Evolutionary conservation across 164 flowering plant genomes (phyloP), one percentile per base, ranked within the genome.

Genomic region (Amborella trichopoda): DNA sequence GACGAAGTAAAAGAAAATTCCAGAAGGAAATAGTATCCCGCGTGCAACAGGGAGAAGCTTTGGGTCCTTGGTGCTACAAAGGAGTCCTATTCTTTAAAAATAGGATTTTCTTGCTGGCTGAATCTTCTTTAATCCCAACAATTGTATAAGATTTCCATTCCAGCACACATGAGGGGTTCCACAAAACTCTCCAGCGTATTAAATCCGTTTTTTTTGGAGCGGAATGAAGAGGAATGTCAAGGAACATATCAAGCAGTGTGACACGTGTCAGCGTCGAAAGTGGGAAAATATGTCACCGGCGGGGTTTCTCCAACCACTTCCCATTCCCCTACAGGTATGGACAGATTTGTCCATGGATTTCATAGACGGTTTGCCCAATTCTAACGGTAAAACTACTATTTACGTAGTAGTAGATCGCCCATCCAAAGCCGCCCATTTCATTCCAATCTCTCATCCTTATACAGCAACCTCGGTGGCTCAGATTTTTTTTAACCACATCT

Each of bases 261-360:
- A 44, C 32, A 26, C 26, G 2, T 52, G 33, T 26, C 32, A 32
- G 9, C 1, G 48, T 3, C 17, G 19, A 5, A 38, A 47, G 23
- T 20, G 16, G 10, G 28, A 46, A 4, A 27, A 14, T 5, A 14
- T 28, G 8, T 16, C 20, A 5, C 28, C 43, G n/a, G 1, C 59
- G 1, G 23, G 53, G 6, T 19, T 39, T 25, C 44, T 55, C 17
- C 46, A 55, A 21, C 46, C 46, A 3, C 11, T 46, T 3, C 58
- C 23, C 6, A 34, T 47, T 10, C 46, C 37, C 0, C 16, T 21
- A 4, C 11, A 11, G 4, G 22, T 47, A 3, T 55, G 52, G 52
- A 16, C 6, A 6, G 46, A 48, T 2, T 39, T 56, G 1, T 39
- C 53, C 1, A 48, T 55, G 60, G 53, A 55, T 23, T 55, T 55